Percentiles rank a stretch among this genome's conserved stretches.
Evolutionary conservation across 2,329 filamentous ascomycete species (phyloP).

Genomic region (Aspergillus unguis): DNA sequence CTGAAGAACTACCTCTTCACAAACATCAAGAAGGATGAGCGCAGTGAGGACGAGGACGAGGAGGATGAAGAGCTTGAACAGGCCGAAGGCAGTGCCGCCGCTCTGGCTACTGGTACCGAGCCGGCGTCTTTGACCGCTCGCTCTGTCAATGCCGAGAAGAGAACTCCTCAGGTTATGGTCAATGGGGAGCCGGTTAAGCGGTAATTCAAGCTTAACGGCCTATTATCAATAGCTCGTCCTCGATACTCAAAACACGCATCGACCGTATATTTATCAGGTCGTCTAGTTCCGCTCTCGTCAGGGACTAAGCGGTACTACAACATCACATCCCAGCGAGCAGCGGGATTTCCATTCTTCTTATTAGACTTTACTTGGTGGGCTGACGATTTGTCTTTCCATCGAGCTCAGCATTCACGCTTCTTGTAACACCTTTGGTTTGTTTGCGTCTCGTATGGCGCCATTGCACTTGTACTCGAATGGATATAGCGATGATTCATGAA

Average conservation of each 20-base stretch:
- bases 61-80: slow-evolving; percentile 32
- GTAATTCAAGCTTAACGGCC: neutral
- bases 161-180: slow-evolving; percentile 35
- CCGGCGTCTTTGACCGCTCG: slow-evolving; percentile 20
- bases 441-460: neutral
- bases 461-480: slow-evolving; percentile 1
- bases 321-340: too few species aligned
- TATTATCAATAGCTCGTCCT: too few species aligned
- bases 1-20: slow-evolving; percentile 42
- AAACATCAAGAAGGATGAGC: slow-evolving; percentile 40
- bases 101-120: slow-evolving; percentile 27
- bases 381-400: neutral
- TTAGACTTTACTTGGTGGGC: slow-evolving; percentile 11
- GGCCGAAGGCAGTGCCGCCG: slow-evolving; percentile 22
- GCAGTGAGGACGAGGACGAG: slow-evolving; percentile 47
- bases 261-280: too few species aligned
- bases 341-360: neutral
- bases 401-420: neutral
- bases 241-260: too few species aligned
- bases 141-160: slow-evolving; percentile 28
- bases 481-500: slow-evolving; percentile 15
- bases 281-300: too few species aligned
- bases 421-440: slow-evolving; percentile 7
- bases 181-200: slow-evolving; percentile 37
- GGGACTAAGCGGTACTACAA: too few species aligned